These are phyloP conservation scores for Omphalotus olearius DNA, from an alignment of 1,284 basidiomycete species.

Conservation along the genomic window DNA sequence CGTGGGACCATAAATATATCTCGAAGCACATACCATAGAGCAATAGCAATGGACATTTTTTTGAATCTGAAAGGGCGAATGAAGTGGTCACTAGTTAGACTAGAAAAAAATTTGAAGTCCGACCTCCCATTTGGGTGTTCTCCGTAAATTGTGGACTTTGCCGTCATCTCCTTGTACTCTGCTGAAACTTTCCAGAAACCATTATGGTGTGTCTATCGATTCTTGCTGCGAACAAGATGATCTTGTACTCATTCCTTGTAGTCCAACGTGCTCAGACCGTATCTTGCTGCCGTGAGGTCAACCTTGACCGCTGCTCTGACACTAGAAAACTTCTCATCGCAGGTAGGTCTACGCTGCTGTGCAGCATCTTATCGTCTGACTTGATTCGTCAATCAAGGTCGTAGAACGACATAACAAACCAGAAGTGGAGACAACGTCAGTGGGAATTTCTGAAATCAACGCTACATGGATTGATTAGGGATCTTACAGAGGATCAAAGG, in stretches of 20 bases:
- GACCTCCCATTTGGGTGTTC: no score
- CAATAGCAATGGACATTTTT: slow-evolving; percentile 54
- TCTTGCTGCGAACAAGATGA: neutral
- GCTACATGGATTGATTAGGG: slow-evolving; percentile 1
- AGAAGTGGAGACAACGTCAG: slow-evolving; percentile 84
- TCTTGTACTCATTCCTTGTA: slow-evolving; percentile 23
- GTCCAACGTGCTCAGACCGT: slow-evolving; percentile 87
- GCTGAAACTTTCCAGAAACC: neutral
- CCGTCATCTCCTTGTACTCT: neutral
- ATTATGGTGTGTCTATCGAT: slow-evolving; percentile 19
- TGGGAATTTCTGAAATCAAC: slow-evolving; percentile 1
- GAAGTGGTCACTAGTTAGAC: neutral
- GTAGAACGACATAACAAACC: slow-evolving; percentile 97
- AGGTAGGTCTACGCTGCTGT: slow-evolving; percentile 46
- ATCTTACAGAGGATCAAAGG: slow-evolving; percentile 73
- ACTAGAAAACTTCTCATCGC: slow-evolving; percentile 95
- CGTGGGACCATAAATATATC: slow-evolving; percentile 3
- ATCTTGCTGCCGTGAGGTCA: slow-evolving; percentile 92
- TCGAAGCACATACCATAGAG: slow-evolving; percentile 49
- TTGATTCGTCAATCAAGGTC: slow-evolving; percentile 47
- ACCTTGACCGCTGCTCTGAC: slow-evolving; percentile 97
- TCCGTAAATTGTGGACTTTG: no score
- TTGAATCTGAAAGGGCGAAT: slow-evolving; percentile 10
- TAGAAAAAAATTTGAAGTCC: slow-evolving; percentile 19
- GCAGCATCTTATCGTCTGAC: neutral